Evolutionary conservation across 805 yeast species (phyloP).

Genomic region (Saccharomycopsis sp.): DNA sequence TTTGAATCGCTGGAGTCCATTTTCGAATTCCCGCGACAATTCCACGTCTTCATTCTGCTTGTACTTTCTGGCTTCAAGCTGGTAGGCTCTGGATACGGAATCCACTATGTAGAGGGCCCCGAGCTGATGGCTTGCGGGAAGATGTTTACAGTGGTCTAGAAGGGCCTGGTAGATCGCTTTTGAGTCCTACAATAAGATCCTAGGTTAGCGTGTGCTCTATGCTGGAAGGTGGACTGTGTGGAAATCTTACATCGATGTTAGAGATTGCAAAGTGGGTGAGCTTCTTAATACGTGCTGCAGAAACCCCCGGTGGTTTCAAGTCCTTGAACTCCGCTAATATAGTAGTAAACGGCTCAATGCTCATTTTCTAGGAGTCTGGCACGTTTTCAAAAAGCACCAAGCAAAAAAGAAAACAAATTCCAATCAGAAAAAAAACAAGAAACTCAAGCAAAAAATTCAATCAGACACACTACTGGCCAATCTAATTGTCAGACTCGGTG

Average conservation of each 20-base stretch:
- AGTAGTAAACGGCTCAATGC: conserved; percentile 31
- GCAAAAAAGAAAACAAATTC: background rate
- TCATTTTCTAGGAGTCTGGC: no score
- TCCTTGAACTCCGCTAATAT: conserved; percentile 38
- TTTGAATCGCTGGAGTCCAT: background rate
- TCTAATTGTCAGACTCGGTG: no score
- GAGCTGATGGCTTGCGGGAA: background rate
- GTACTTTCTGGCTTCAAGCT: background rate
- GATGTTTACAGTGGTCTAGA: background rate
- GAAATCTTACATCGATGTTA: conserved; percentile 52
- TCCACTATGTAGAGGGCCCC: background rate
- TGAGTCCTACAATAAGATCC: no score
- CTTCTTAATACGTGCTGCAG: conserved; percentile 88
- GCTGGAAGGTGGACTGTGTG: no score
- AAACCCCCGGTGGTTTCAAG: conserved; percentile 83
- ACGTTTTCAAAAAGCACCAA: background rate
- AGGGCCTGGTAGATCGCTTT: background rate
- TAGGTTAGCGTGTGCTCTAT: no score
- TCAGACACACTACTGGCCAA: no score
- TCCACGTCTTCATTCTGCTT: background rate
- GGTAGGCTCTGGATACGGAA: background rate
- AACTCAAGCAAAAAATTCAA: background rate
- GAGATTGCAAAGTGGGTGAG: conserved; percentile 70
- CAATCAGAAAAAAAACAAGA: background rate
- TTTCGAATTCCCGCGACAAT: background rate